phyloP scores from a whole-genome alignment of 179 eudicot genomes.

The Silene coronaria region DNA sequence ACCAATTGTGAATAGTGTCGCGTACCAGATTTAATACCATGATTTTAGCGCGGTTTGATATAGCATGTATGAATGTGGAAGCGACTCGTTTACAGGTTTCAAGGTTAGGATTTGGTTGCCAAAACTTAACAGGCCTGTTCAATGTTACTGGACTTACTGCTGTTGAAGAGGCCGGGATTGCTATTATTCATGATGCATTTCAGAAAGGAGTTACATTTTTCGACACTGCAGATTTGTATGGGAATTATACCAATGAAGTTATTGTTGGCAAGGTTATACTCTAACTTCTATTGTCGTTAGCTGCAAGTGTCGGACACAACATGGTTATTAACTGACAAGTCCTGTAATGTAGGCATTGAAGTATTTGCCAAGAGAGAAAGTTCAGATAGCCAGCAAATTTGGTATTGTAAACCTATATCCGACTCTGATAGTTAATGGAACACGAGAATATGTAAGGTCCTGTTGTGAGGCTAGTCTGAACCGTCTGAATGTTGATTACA shows the following conservation, averaged over 20 bases:
- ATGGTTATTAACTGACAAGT: neutral
- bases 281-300: neutral
- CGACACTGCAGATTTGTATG: conserved; percentile 37
- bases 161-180: conserved; percentile 29
- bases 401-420: conserved; percentile 36
- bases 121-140: conserved; percentile 26
- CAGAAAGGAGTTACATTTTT: conserved; percentile 35
- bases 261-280: conserved; percentile 23
- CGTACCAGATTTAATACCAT: too few relatives aligned
- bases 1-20: too few relatives aligned
- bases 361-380: conserved; percentile 51
- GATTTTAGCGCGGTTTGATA: neutral
- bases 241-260: conserved; percentile 25
- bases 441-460: conserved; percentile 49
- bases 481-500: conserved; percentile 61
- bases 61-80: neutral
- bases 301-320: neutral
- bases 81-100: conserved; percentile 26
- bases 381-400: conserved; percentile 63
- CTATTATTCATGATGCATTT: conserved; percentile 30
- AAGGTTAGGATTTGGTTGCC: conserved; percentile 36
- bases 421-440: conserved; percentile 40
- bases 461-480: conserved; percentile 60
- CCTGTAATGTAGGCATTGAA: conserved; percentile 48
- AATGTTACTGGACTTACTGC: conserved; percentile 16